Evolutionary conservation across 2,329 filamentous ascomycete species (phyloP).

Genomic region (Venturiaceae sp.): DNA sequence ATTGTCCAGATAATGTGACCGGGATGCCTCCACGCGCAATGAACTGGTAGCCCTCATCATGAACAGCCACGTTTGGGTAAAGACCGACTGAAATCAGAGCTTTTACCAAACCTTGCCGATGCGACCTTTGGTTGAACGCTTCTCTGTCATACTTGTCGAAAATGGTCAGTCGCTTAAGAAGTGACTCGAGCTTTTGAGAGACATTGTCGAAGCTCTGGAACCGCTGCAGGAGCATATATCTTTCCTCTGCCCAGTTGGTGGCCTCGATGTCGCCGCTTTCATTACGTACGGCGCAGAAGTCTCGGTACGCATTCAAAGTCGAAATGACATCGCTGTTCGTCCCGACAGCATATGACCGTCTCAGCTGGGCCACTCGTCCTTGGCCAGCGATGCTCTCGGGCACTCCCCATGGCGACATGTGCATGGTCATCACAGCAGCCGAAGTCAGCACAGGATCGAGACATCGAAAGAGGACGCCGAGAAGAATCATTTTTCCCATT

Average conservation of each 20-base stretch:
- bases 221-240: slow-evolving; percentile 13
- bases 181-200: slow-evolving; percentile 21
- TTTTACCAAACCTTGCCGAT: slow-evolving; percentile 33
- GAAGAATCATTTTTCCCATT: slow-evolving; percentile 39
- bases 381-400: slow-evolving; percentile 17
- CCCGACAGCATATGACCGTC: slow-evolving; percentile 20
- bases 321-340: slow-evolving; percentile 37
- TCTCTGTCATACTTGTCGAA: slow-evolving; percentile 13
- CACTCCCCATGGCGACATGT: slow-evolving; percentile 17
- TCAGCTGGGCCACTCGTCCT: slow-evolving; percentile 1
- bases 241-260: not conserved
- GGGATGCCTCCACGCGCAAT: slow-evolving; percentile 10
- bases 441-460: slow-evolving; percentile 40
- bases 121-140: slow-evolving; percentile 34
- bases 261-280: slow-evolving; percentile 17
- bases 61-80: slow-evolving; percentile 34
- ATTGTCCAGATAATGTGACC: slow-evolving; percentile 7
- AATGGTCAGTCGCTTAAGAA: slow-evolving; percentile 12
- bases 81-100: slow-evolving; percentile 35
- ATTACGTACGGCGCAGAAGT: slow-evolving; percentile 23
- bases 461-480: slow-evolving; percentile 42
- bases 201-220: slow-evolving; percentile 20
- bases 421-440: slow-evolving; percentile 19
- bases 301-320: slow-evolving; percentile 32
- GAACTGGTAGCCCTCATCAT: slow-evolving; percentile 19